Conservation (phyloP, 805 yeast genomes). For the Lipomyces chichibuensis region DNA sequence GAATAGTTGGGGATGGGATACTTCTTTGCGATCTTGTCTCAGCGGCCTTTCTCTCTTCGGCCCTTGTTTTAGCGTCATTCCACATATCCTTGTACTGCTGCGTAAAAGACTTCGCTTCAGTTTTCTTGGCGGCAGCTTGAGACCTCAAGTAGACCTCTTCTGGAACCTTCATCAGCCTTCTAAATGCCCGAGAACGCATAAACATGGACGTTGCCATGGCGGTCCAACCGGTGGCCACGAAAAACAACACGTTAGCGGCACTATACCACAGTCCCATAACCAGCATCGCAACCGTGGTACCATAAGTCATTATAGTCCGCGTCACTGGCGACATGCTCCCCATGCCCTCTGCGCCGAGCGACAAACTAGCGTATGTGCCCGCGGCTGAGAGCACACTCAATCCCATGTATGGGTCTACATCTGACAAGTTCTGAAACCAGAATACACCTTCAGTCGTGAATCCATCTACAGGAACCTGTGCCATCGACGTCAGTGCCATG, state of each 20-base stretch:
- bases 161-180: constrained; percentile 21
- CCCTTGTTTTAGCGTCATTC: constrained; percentile 19
- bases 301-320: constrained; percentile 58
- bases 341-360: constrained; percentile 80
- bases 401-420: constrained; percentile 89
- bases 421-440: constrained; percentile 83
- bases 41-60: constrained; percentile 13
- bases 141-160: constrained; percentile 15
- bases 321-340: constrained; percentile 64
- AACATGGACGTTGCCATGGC: constrained; percentile 20
- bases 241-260: constrained; percentile 30
- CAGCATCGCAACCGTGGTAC: constrained; percentile 25
- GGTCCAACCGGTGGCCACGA: constrained; percentile 27
- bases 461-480: constrained; percentile 81
- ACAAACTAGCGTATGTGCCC: constrained; percentile 71
- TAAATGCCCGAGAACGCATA: constrained; percentile 15
- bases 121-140: constrained; percentile 4
- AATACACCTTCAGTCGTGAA: constrained; percentile 70
- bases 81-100: constrained; percentile 27
- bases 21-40: not conserved
- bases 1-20: not conserved
- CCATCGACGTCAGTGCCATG: constrained; percentile 83
- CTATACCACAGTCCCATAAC: constrained; percentile 30
- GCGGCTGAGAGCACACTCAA: constrained; percentile 82
- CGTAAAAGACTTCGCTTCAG: constrained; percentile 11